Evolutionary conservation across 805 yeast genomes (phyloP).

Genomic region (Monosporozyma aquatica): DNA sequence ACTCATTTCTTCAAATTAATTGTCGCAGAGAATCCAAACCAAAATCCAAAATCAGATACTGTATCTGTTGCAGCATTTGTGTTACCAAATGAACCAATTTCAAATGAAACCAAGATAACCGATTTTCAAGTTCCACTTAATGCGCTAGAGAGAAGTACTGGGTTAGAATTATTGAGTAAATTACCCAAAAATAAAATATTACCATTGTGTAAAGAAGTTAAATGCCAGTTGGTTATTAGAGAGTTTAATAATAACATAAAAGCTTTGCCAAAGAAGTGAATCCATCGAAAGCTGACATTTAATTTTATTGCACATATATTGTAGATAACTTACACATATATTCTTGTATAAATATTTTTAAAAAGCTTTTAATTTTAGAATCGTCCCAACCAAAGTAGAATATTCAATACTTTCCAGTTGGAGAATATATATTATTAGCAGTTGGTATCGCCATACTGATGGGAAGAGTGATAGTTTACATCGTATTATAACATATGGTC

Average conservation of each 20-base stretch:
- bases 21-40: conserved; percentile 62
- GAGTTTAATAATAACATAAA: conserved; percentile 47
- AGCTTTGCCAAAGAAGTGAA: neutral
- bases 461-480: too few relatives aligned
- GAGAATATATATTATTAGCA: too few relatives aligned
- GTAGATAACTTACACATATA: neutral
- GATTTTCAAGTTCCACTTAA: conserved; percentile 82
- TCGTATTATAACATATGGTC: too few relatives aligned
- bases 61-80: conserved; percentile 88
- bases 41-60: conserved; percentile 24
- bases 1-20: conserved; percentile 91
- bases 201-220: conserved; percentile 69
- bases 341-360: neutral
- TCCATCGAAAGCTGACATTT: neutral
- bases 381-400: too few relatives aligned
- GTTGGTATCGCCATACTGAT: too few relatives aligned
- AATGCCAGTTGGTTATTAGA: conserved; percentile 71
- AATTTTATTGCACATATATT: neutral
- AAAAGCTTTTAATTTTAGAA: too few relatives aligned
- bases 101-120: conserved; percentile 60
- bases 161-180: conserved; percentile 67
- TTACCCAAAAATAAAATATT: conserved; percentile 49
- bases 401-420: too few relatives aligned
- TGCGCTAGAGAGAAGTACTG: conserved; percentile 80
- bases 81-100: conserved; percentile 75